Percentiles rank a stretch among this genome's conserved stretches.
Conservation (phyloP, 2,329 filamentous ascomycete species). For the Aspergillus awamori region DNA sequence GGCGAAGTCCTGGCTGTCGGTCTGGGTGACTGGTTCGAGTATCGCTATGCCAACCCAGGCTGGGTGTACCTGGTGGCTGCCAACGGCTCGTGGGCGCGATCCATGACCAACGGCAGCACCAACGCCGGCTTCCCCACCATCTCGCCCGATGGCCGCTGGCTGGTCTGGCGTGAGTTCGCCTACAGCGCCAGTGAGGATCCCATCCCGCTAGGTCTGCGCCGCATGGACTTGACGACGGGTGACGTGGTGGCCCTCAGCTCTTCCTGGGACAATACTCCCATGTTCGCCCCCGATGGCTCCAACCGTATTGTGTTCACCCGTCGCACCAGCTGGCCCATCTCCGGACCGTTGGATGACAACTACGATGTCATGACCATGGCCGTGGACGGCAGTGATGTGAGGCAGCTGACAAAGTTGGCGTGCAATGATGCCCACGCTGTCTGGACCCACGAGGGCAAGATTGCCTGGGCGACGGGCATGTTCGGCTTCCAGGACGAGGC, state of each 20-base stretch:
- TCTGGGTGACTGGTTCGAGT: slow-evolving; percentile 45
- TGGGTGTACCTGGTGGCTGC: slow-evolving; percentile 2
- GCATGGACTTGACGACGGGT: slow-evolving; percentile 29
- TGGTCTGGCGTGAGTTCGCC: slow-evolving; percentile 43
- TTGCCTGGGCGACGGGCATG: slow-evolving; percentile 47
- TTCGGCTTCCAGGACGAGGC: slow-evolving; percentile 50
- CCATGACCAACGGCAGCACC: slow-evolving; percentile 35
- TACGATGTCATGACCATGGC: slow-evolving; percentile 48
- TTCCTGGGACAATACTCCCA: slow-evolving; percentile 44
- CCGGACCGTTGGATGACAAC: neutral
- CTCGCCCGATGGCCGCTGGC: slow-evolving; percentile 39
- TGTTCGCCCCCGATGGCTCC: slow-evolving; percentile 43
- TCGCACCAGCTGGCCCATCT: slow-evolving; percentile 32
- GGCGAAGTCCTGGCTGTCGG: slow-evolving; percentile 44
- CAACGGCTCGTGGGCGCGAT: slow-evolving; percentile 30
- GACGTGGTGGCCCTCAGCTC: slow-evolving; percentile 38
- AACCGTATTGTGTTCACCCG: slow-evolving; percentile 45
- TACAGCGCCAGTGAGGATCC: slow-evolving; percentile 10
- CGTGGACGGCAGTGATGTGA: slow-evolving; percentile 44
- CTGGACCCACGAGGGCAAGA: slow-evolving; percentile 47
- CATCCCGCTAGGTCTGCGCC: slow-evolving; percentile 33
- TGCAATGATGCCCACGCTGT: slow-evolving; percentile 51
- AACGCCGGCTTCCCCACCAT: slow-evolving; percentile 48
- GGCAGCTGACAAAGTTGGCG: slow-evolving; percentile 35
- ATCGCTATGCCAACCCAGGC: slow-evolving; percentile 25